Base-by-base conservation (phyloP, 352 stramenopile species). In the Pythium aquatile region DNA sequence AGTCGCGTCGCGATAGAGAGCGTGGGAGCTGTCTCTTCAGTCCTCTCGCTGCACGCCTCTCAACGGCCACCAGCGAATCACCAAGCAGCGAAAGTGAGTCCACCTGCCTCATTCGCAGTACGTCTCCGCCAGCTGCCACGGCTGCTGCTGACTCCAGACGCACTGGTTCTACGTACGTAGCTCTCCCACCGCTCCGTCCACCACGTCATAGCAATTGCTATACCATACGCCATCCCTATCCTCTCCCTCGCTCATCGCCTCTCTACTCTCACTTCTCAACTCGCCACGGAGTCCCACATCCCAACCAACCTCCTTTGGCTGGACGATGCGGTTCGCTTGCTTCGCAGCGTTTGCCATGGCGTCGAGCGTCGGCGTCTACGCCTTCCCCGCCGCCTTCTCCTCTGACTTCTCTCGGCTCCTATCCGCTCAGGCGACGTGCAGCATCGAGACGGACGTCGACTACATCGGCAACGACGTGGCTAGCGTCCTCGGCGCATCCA, bases 381-480 rank as follows among this genome's bases (percentile, higher is more conserved):
- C 39, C 11, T 5, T 24, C 39, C 1, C 14, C 11, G 39, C 39
- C 13, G 8, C 17, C 39, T 47, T 16, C 11, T 13, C 11, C 39
- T 20, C 11, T 47, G 39, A 24, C 39, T 20, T 24, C 2, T 24
- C 14, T 11, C 39, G 39, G 3, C 39, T 24, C 2, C 39, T 47
- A 2, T 7, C 7, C 2, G 39, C 39, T 24, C 13, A 47, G 11
- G 14, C 39, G 2, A 8, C 17, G 17, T 62, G 54, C 55, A 51
- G 28, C 42, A 61, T 67, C 37, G 63, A 78, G 30, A 24, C 55
- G 28, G 49, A 62, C 57, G 47, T 70, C 10, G 69, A 79, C 57
- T 79, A 71, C 49, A 24, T 42, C 5, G 69, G 69, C 37, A 73
- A 70, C 62, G 70, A 79, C 69, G 59, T 76, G 20, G 59, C 52